Evolutionary conservation across 2,329 filamentous ascomycete genomes (phyloP).

Genomic region (Lojkania enalia): DNA sequence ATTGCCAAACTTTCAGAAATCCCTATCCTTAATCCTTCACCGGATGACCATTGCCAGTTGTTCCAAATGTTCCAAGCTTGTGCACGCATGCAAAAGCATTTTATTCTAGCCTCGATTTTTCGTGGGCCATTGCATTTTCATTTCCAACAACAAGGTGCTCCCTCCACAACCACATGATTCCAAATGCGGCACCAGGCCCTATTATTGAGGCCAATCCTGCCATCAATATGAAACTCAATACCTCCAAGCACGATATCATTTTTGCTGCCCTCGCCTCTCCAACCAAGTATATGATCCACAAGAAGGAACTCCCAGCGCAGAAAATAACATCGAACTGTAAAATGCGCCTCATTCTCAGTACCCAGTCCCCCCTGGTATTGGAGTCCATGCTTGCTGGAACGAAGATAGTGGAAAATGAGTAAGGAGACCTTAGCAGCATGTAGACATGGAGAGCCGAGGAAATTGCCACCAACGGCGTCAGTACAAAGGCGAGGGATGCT

Average conservation of each 20-base stretch:
- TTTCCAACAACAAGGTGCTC: background rate
- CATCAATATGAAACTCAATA: background rate
- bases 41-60: no score
- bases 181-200: slow-evolving; percentile 1
- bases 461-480: slow-evolving; percentile 13
- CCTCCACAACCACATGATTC: slow-evolving; percentile 6
- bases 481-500: slow-evolving; percentile 2
- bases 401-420: slow-evolving; percentile 14
- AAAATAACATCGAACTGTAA: slow-evolving; percentile 16
- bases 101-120: no score
- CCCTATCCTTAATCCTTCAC: background rate
- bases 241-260: background rate
- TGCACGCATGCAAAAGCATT: no score
- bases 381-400: slow-evolving; percentile 7
- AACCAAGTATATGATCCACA: slow-evolving; percentile 4
- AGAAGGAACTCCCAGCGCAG: slow-evolving; percentile 2
- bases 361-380: background rate
- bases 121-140: background rate
- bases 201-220: background rate
- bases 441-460: slow-evolving; percentile 11
- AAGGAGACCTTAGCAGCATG: slow-evolving; percentile 8
- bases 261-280: background rate
- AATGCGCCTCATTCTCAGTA: slow-evolving; percentile 11
- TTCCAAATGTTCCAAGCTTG: no score
- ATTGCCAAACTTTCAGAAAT: background rate